Conservation (phyloP, 306 rosid species). For the Gynostemma pentaphyllum region DNA sequence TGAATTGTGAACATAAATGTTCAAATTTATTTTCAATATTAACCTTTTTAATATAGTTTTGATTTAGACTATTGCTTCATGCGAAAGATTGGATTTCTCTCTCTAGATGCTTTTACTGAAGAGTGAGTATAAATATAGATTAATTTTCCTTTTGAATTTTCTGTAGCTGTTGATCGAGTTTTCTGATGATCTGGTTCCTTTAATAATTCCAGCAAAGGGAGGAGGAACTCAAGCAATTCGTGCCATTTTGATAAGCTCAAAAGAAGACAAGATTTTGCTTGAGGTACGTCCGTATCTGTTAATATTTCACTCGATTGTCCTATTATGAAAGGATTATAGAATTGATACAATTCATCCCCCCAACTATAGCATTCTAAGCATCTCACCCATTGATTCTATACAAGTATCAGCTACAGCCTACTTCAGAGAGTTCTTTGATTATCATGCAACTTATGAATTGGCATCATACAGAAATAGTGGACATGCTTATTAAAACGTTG, state of each 20-base stretch:
- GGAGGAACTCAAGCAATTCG: slow-evolving; percentile 48
- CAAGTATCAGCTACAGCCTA: not conserved
- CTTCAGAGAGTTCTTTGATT: not conserved
- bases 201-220: slow-evolving; percentile 39
- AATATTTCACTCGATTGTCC: not conserved
- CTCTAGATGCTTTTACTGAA: not conserved
- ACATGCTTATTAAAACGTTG: too few species aligned
- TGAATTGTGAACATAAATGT: not conserved
- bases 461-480: not conserved
- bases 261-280: slow-evolving; percentile 59
- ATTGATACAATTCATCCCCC: not conserved
- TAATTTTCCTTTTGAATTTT: slow-evolving; percentile 7
- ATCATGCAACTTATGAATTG: not conserved
- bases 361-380: not conserved
- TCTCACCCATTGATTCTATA: not conserved
- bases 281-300: slow-evolving; percentile 50
- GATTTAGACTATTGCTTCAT: not conserved
- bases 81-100: not conserved
- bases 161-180: slow-evolving; percentile 52
- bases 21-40: not conserved
- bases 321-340: not conserved
- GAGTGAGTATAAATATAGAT: not conserved
- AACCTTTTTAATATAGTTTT: not conserved
- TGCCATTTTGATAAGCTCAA: slow-evolving; percentile 49
- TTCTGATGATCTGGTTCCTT: slow-evolving; percentile 55